A percentile compares a stretch with the other conserved stretches of the same genome.
Evolutionary conservation across 371 early-diverging fungal genomes (phyloP).

Genomic region (Choanephora cucurbitarum): DNA sequence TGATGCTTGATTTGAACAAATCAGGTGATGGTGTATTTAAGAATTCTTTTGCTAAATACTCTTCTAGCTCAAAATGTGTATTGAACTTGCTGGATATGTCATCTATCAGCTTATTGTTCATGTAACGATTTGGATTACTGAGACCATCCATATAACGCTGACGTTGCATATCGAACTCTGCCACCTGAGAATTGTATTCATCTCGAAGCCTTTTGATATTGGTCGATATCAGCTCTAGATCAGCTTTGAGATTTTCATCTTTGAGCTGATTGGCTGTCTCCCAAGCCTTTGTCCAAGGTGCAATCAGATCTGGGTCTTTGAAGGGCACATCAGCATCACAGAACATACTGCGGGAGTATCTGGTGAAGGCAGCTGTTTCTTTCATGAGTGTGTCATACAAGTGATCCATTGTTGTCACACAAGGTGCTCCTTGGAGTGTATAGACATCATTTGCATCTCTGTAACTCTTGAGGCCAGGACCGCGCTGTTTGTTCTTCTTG

Average conservation of each 20-base stretch:
- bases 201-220: constrained; percentile 12
- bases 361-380: constrained; percentile 34
- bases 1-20: constrained; percentile 15
- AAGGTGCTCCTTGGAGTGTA: constrained; percentile 13
- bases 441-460: constrained; percentile 25
- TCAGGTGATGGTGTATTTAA: constrained; percentile 3
- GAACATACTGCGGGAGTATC: constrained; percentile 33
- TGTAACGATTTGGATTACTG: constrained; percentile 22
- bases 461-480: constrained; percentile 19
- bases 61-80: constrained; percentile 38
- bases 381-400: constrained; percentile 30
- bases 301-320: constrained; percentile 30
- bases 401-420: constrained; percentile 40
- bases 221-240: constrained; percentile 23
- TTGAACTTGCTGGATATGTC: constrained; percentile 22
- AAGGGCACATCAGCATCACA: constrained; percentile 26
- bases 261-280: constrained; percentile 19
- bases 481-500: constrained; percentile 35
- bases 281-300: constrained; percentile 27
- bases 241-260: constrained; percentile 19
- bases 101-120: constrained; percentile 1
- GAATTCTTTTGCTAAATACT: constrained; percentile 31
- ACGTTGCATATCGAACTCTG: constrained; percentile 10
- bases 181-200: constrained; percentile 14
- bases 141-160: constrained; percentile 22